Conservation (phyloP, 2,329 filamentous ascomycete species). For the Catunica adiposa region DNA sequence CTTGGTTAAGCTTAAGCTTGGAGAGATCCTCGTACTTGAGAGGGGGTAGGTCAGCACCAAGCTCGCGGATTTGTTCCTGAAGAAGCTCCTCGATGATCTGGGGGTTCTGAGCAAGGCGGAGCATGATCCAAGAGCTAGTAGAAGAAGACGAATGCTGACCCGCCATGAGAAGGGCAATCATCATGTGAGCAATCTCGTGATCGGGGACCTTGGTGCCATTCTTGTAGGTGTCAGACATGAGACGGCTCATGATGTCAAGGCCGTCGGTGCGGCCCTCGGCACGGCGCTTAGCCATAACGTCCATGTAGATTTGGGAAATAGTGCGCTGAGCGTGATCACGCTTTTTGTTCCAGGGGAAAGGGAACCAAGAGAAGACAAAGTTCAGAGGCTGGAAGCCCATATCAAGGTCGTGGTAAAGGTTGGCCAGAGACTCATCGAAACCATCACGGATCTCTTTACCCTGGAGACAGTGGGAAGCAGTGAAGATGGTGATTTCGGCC, state of each 20-base stretch:
- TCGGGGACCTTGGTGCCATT: slow-evolving; percentile 65
- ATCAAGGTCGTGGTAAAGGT: slow-evolving; percentile 75
- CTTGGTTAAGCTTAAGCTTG: slow-evolving; percentile 64
- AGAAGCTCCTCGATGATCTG: slow-evolving; percentile 68
- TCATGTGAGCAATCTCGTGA: slow-evolving; percentile 75
- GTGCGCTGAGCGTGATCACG: slow-evolving; percentile 66
- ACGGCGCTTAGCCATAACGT: slow-evolving; percentile 61
- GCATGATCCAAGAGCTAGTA: slow-evolving; percentile 69
- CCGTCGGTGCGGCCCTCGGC: slow-evolving; percentile 32
- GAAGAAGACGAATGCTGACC: slow-evolving; percentile 81
- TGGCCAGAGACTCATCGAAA: slow-evolving; percentile 66
- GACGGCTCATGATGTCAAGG: slow-evolving; percentile 75
- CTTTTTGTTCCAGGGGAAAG: slow-evolving; percentile 72
- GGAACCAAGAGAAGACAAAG: slow-evolving; percentile 78
- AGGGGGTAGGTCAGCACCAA: slow-evolving; percentile 59
- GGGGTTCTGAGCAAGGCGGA: slow-evolving; percentile 62
- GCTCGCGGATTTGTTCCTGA: slow-evolving; percentile 57
- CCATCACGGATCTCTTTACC: slow-evolving; percentile 65
- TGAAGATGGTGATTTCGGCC: slow-evolving; percentile 80
- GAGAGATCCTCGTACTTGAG: slow-evolving; percentile 63
- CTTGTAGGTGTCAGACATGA: slow-evolving; percentile 78
- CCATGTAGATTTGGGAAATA: slow-evolving; percentile 66
- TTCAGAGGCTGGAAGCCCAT: slow-evolving; percentile 83
- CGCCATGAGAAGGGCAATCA: slow-evolving; percentile 86
- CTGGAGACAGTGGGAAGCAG: slow-evolving; percentile 70